Base-by-base conservation (phyloP, 352 stramenopile genomes). In the Chrysophaeum taylorii region DNA sequence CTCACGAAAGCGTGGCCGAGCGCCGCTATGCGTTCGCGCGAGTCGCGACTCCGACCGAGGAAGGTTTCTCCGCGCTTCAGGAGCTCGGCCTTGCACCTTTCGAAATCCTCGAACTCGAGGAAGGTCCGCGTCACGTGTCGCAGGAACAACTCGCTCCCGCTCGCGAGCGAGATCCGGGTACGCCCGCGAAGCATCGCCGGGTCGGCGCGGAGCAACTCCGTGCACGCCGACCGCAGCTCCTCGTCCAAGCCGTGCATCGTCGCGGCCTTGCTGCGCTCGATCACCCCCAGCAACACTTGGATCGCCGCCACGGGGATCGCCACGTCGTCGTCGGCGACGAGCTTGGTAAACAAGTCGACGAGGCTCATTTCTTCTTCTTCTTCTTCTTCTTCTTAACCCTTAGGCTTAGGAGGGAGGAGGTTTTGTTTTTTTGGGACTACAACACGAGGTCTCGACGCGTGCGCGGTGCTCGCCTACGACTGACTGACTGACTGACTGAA, bases 1-100 rank as follows among this genome's bases (percentile, higher is more conserved):
- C 90, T 84, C 48, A 98, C 90, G 74, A 98, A 98, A 73, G 87
- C 90, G 75, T 94, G 84, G 35, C 90, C 92, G 14, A 96, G 81
- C 48, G 88, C 79, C 25, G 89, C 89, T 76, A 98, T 97, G 57
- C 87, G 84, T 82, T 96, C 87, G 31, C 93, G 84, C 61, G 90
- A 94, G 29, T 82, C 87, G 16, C 96, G 78, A 53, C 87, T 94
- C 68, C 94, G 96, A 74, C 89, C 87, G 9, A 89, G 89, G 79
- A 97, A 97, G 37, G 89, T 80, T 76, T 95, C 87, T 36, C 92
- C 92, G 36, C 91, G 83, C 72, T 94, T 84, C 54, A 97, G 85
- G 9, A 96, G 77, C 79, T 94, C 83, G 54, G 82, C 85, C 77
- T 89, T 89, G 75, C 90, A 97, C 52, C 85, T 73, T 54, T 93